Evolutionary conservation across 805 yeast species (phyloP).

Genomic region (Candida sakaeoensis): DNA sequence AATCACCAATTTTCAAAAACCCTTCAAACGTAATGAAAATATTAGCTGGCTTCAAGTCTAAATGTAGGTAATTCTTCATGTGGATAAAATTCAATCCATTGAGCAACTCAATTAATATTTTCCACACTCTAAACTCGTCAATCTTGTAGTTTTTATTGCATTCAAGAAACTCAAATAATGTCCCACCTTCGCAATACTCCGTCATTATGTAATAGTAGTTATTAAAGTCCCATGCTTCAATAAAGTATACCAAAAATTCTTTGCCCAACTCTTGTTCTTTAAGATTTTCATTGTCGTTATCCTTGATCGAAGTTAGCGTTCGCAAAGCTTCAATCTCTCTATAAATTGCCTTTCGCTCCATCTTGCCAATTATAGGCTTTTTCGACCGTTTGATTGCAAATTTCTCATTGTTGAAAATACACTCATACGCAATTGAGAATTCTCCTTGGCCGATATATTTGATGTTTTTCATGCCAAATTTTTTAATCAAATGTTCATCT

Average conservation of each 20-base stretch:
- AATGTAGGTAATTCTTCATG: constrained; percentile 66
- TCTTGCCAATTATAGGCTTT: constrained; percentile 48
- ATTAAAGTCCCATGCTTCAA: constrained; percentile 82
- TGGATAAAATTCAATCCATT: constrained; percentile 82
- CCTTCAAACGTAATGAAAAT: constrained; percentile 94
- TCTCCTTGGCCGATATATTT: constrained; percentile 78
- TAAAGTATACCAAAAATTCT: constrained; percentile 72
- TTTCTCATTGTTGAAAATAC: constrained; percentile 59
- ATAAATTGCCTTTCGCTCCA: constrained; percentile 56
- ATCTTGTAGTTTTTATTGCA: constrained; percentile 72
- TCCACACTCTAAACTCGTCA: constrained; percentile 98
- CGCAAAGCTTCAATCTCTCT: constrained; percentile 76
- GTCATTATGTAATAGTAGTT: constrained; percentile 85
- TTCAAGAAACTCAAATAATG: constrained; percentile 72
- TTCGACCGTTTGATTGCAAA: constrained; percentile 89
- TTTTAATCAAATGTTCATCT: constrained; percentile 45
- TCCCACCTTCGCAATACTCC: constrained; percentile 93
- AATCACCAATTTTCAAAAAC: constrained; percentile 88
- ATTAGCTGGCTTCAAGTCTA: constrained; percentile 94
- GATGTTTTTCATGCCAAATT: constrained; percentile 57
- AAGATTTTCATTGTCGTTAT: constrained; percentile 27
- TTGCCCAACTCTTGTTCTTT: constrained; percentile 56
- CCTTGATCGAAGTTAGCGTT: constrained; percentile 36
- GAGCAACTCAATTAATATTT: constrained; percentile 79
- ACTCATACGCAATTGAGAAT: constrained; percentile 84